phyloP scores from a whole-genome alignment of 768 basidiomycete species.

The Pleurotus eryngii region DNA sequence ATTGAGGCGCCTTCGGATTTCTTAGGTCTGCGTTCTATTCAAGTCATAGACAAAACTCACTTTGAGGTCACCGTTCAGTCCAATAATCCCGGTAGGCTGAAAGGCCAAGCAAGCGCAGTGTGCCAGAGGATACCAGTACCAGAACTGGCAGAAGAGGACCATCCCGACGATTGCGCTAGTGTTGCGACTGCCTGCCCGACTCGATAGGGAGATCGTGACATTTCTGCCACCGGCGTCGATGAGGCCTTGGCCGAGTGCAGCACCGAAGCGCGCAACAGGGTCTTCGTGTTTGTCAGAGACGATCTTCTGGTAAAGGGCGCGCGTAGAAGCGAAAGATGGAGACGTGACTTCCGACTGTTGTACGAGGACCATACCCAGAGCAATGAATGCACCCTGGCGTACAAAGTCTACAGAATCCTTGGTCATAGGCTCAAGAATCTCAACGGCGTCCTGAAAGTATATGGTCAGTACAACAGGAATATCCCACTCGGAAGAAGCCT shows the following conservation, averaged over 20 bases:
- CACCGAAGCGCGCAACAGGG: slow-evolving; percentile 97
- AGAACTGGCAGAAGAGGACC: slow-evolving; percentile 97
- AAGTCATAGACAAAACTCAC: slow-evolving; percentile 30
- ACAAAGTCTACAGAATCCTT: slow-evolving; percentile 98
- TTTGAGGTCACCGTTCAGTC: slow-evolving; percentile 81
- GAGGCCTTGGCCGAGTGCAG: slow-evolving; percentile 92
- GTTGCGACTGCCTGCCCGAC: slow-evolving; percentile 88
- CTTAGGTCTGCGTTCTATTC: slow-evolving; percentile 3
- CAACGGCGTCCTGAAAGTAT: slow-evolving; percentile 79
- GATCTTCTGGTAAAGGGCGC: slow-evolving; percentile 86
- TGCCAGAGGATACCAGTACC: slow-evolving; percentile 99
- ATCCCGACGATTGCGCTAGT: slow-evolving; percentile 97
- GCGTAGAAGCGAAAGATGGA: slow-evolving; percentile 74
- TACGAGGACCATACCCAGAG: slow-evolving; percentile 94
- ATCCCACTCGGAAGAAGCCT: slow-evolving; percentile 13
- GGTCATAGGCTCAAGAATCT: slow-evolving; percentile 96
- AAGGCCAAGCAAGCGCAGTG: slow-evolving; percentile 92
- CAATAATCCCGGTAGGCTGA: slow-evolving; percentile 94
- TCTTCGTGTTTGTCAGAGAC: slow-evolving; percentile 97
- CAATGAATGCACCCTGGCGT: slow-evolving; percentile 93
- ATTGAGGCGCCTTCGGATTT: slow-evolving; percentile 75
- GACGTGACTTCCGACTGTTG: slow-evolving; percentile 92
- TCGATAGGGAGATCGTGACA: slow-evolving; percentile 90
- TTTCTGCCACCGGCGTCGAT: slow-evolving; percentile 98
- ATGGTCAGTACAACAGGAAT: slow-evolving; percentile 4